A percentile compares a stretch with the other conserved stretches of the same genome.
Evolutionary conservation across 1,284 basidiomycete genomes (phyloP).

Genomic region (Apiotrichum akiyoshidainum): DNA sequence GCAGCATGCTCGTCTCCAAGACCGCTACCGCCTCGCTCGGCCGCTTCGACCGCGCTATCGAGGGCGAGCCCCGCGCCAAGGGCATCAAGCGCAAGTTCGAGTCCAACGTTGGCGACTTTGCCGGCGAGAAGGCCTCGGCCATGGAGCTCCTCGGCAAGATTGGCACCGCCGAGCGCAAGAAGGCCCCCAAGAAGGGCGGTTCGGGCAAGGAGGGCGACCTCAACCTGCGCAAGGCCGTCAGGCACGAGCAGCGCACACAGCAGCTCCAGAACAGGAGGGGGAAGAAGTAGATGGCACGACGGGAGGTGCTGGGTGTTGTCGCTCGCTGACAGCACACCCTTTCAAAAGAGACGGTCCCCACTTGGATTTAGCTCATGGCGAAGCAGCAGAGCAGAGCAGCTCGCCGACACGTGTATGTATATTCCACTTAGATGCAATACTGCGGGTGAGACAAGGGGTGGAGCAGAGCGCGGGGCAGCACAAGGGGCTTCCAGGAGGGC

Average conservation of each 20-base stretch:
- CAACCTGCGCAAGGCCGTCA: conserved; percentile 77
- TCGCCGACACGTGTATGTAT: conserved; percentile 12
- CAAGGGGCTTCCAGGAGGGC: not conserved
- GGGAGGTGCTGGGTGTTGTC: not conserved
- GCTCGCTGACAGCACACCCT: no score
- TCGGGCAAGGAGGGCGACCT: conserved; percentile 54
- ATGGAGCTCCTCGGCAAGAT: conserved; percentile 73
- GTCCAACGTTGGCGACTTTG: conserved; percentile 43
- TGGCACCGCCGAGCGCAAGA: conserved; percentile 60
- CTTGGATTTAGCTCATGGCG: not conserved
- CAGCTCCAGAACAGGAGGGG: conserved; percentile 13
- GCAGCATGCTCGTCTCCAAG: conserved; percentile 72
- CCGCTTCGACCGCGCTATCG: conserved; percentile 77
- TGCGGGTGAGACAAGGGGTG: not conserved
- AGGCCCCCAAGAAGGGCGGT: conserved; percentile 55
- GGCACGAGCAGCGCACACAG: conserved; percentile 53
- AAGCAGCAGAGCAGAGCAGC: not conserved
- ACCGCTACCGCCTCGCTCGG: conserved; percentile 90
- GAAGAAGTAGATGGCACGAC: not conserved
- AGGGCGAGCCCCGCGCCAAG: conserved; percentile 82
- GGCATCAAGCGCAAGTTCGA: conserved; percentile 89
- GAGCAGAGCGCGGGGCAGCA: not conserved
- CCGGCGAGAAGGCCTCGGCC: conserved; percentile 68
- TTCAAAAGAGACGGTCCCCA: not conserved
- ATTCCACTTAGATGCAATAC: conserved; percentile 9